These are phyloP conservation scores for Diutina rugosa DNA, from an alignment of 1,139 yeast genomes.

Conservation along the genomic window DNA sequence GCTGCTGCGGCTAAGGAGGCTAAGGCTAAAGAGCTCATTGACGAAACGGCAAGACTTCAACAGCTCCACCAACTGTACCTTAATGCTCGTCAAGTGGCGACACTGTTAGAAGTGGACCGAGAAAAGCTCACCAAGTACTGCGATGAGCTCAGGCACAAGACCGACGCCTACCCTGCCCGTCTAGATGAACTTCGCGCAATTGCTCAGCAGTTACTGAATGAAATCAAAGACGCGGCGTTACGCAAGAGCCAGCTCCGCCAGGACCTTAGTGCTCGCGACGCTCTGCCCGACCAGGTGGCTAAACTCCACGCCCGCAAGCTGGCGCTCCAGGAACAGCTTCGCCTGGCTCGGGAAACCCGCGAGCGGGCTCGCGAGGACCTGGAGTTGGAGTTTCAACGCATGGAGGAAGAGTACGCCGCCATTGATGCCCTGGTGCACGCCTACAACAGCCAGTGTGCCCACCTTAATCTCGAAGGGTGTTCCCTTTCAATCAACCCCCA, in stretches of 20 bases:
- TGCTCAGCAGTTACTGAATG: background rate
- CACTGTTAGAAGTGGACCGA: background rate
- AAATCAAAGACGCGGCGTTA: background rate
- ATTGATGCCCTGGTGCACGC: background rate
- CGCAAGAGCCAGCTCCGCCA: background rate
- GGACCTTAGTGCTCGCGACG: background rate
- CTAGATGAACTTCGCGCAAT: background rate
- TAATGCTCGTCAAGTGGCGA: background rate
- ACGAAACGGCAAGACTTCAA: background rate
- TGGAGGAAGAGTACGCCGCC: background rate
- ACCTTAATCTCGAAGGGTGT: background rate
- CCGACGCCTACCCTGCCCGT: background rate
- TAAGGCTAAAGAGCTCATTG: background rate
- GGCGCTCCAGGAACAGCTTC: background rate
- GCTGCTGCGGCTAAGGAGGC: background rate
- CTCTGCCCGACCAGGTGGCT: background rate
- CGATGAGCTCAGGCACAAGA: background rate
- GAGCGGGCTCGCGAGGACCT: background rate
- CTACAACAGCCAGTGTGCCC: background rate
- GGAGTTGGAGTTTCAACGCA: background rate
- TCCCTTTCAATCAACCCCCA: background rate
- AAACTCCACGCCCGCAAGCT: background rate
- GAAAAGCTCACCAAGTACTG: background rate
- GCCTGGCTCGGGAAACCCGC: background rate
- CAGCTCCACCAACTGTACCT: background rate